phyloP scores from a whole-genome alignment of 495 filamentous ascomycete genomes.

The Emericellopsis terricola region DNA sequence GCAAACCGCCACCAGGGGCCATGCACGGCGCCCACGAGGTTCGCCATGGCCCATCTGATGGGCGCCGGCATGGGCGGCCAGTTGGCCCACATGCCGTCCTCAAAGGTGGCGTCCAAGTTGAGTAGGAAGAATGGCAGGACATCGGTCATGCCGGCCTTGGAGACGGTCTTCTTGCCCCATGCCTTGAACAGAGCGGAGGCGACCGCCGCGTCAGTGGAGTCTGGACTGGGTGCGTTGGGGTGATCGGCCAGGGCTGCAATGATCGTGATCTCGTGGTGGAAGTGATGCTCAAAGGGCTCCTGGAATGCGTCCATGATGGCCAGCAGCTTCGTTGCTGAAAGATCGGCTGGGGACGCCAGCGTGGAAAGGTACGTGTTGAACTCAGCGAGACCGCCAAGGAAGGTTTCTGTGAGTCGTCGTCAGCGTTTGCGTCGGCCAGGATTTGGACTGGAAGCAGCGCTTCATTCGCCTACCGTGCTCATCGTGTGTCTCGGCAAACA shows the following conservation, averaged over 20 bases:
- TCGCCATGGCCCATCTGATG: constrained; percentile 26
- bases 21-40: constrained; percentile 24
- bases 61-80: constrained; percentile 32
- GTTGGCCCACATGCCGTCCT: constrained; percentile 33
- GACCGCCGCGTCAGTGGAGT: constrained; percentile 18
- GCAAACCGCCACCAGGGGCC: constrained; percentile 35
- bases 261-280: constrained; percentile 34
- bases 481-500: constrained; percentile 27
- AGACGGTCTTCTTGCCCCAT: constrained; percentile 32
- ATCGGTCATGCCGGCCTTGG: constrained; percentile 27
- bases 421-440: too few relatives aligned
- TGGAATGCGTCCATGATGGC: constrained; percentile 29
- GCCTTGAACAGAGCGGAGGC: constrained; percentile 16
- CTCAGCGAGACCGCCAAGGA: constrained; percentile 26
- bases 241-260: constrained; percentile 28
- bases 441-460: too few relatives aligned
- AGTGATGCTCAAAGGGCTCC: constrained; percentile 28
- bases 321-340: constrained; percentile 24
- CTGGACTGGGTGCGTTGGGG: constrained; percentile 24
- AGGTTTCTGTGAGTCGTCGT: constrained; percentile 18
- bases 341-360: constrained; percentile 15
- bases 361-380: constrained; percentile 27
- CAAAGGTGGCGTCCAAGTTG: constrained; percentile 33
- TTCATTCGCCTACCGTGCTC: constrained; percentile 35
- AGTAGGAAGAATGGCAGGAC: constrained; percentile 38